Conservation (phyloP, 257 asterid species). For the Ballota nigra region DNA sequence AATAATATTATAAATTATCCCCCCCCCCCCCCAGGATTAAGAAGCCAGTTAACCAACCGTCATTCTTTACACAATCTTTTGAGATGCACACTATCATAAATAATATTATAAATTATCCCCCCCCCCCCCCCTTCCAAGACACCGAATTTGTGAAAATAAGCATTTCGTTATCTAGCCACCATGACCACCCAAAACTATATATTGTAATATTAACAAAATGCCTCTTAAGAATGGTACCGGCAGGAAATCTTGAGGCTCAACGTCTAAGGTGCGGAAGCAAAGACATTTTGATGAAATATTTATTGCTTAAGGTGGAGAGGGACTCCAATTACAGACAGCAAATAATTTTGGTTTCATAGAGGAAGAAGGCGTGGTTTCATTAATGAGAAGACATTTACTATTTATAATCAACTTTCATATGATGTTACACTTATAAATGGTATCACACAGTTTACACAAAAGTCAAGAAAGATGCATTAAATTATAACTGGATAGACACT, state of each 20-base stretch:
- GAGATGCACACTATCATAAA: neutral
- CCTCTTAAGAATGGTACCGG: too few species aligned
- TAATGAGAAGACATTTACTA: too few species aligned
- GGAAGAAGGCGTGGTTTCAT: too few species aligned
- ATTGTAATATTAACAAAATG: neutral
- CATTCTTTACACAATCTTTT: conserved; percentile 6
- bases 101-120: neutral
- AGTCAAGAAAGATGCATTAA: neutral
- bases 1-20: neutral
- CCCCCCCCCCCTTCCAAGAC: neutral
- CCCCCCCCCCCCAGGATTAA: neutral
- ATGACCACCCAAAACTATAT: neutral
- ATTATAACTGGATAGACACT: neutral
- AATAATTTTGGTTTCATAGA: too few species aligned
- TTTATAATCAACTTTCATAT: too few species aligned
- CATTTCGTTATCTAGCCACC: neutral
- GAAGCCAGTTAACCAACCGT: neutral
- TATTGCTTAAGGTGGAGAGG: too few species aligned
- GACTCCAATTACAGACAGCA: too few species aligned
- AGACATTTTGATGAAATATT: too few species aligned
- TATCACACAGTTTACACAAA: too few species aligned
- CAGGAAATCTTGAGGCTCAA: too few species aligned
- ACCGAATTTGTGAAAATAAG: neutral
- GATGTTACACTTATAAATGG: too few species aligned
- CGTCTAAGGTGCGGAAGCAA: too few species aligned